Base-by-base conservation (phyloP, 2,329 filamentous ascomycete genomes). In the Ceratocystiopsis minuta region DNA sequence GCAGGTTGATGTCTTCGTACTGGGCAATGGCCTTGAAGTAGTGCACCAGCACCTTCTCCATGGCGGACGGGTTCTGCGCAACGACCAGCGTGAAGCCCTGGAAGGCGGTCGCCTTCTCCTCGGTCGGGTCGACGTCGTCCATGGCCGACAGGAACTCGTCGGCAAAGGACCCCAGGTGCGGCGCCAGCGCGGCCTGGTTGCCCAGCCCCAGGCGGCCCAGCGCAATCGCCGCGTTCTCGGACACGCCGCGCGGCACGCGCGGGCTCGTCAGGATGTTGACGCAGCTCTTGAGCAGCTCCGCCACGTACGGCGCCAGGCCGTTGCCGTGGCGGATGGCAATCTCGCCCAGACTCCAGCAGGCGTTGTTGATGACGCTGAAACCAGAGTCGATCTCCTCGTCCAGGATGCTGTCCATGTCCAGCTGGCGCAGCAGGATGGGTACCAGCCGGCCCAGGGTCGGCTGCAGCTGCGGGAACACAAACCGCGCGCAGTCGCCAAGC, bases 341-440 rank as follows among this genome's bases (percentile, higher is more conserved):
- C 63, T 98, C 90, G 36, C 90, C 90, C 18, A 78, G 78, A 7
- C 87, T 92, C 90, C 90, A 98, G 63, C 88, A 96, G 17, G 90
- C 88, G 56, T 98, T 98, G 69, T 96, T 98, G 45, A 96, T 78
- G 28, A 96, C 87, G 46, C 86, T 85, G 57, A 94, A 95, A 14
- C 78, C 79, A 16, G 75, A 80, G 48, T 93, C 84, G 38, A 85
- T 76, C 46, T 86, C 81, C 51, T 92, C 84, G 46, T 87, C 80
- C 16, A 75, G 61, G 40, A 86, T 72, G 43, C 68, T 69, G 46
- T 86, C 80, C 50, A 94, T 66, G 50, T 96, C 87, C 24, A 98
- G 73, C 56, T 96, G 87, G 52, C 77, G 75, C 48, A 95, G 72
- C n/a, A 95, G 64, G 39, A 88, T 76, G 1, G 84, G 81, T 55